Percentiles rank a stretch among this genome's conserved stretches.
Conservation (phyloP, 2,329 filamentous ascomycete species). For the Phialophora tarda region DNA sequence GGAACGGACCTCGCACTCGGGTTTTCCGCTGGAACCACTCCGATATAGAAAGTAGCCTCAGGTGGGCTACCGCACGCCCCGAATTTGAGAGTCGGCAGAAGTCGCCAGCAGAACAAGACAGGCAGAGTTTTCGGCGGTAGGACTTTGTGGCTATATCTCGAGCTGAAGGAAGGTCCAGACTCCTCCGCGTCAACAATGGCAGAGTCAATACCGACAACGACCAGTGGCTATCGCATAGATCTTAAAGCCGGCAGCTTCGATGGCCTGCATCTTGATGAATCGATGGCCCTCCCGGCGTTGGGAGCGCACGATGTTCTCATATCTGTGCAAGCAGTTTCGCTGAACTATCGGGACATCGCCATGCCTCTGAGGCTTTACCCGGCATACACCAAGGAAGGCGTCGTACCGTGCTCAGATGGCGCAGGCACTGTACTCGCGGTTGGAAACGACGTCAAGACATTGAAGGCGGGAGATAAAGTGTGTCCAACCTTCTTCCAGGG, state of each 20-base stretch:
- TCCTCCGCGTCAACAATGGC: background rate
- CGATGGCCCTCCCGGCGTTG: constrained; percentile 6
- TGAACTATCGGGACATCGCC: constrained; percentile 58
- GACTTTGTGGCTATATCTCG: background rate
- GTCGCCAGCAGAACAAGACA: background rate
- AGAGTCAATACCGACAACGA: constrained; percentile 3
- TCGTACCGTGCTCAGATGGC: constrained; percentile 51
- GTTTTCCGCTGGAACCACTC: background rate
- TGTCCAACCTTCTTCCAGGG: constrained; percentile 63
- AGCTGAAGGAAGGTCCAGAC: background rate
- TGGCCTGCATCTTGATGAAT: constrained; percentile 6
- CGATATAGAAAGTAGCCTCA: background rate
- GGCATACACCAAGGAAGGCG: constrained; percentile 38
- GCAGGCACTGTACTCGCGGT: constrained; percentile 57
- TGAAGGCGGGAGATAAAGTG: constrained; percentile 65
- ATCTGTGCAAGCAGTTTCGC: constrained; percentile 58
- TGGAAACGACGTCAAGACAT: constrained; percentile 62
- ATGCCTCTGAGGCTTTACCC: constrained; percentile 46
- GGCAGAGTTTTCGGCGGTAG: background rate
- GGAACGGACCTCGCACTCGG: background rate
- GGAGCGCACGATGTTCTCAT: constrained; percentile 53
- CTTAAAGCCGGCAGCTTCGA: constrained; percentile 16
- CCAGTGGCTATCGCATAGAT: constrained; percentile 12
- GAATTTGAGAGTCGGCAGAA: background rate
- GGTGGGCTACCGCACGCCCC: background rate